Base-by-base conservation (phyloP, 1,139 yeast genomes). In the Pichia inconspicua region DNA sequence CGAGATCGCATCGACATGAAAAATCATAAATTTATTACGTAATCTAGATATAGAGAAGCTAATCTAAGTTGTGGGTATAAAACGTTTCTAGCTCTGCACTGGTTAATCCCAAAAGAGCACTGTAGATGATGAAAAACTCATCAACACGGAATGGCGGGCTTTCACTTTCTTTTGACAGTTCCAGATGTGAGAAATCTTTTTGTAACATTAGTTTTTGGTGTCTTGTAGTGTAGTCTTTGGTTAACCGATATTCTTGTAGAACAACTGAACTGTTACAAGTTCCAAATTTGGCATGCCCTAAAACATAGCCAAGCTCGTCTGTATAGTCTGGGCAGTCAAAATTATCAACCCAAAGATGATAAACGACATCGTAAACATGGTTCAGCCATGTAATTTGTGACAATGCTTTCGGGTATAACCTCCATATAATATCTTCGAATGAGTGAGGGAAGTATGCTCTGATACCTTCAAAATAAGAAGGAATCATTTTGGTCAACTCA, bases 401-500 rank as follows among this genome's bases (percentile, higher is more conserved):
- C 30, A 61, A 45, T 9, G 64, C 63, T 22, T 56, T 55, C 4
- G 67, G 65, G 51, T 75, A 75, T 52, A 74, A 83, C 51, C 80
- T 58, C 45, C 63, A 62, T 30, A 80, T 60, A 0, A 76, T 61
- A 3, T 55, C 51, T 25, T 65, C 58, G 45, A 57, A 70, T 2
- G 61, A 52, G 8, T 59, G 57, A 0, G 87, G 86, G 25, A 79
- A 71, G 43, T 64, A 68, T 0, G 78, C 75, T 31, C 61, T 56
- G 2, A 65, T 72, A 6, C 85, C 84, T 59, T 80, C 85, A 57
- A 75, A 79, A 25, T 66, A 55, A 0, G 82, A 73, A 14, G 68
- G 64, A 6, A 60, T 56, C 55, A 79, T 63, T 1, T 80, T 79
- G 2, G 63, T 55, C 19, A 80, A 55, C 50, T 77, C 78, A 5